Percentiles rank a stretch among this genome's conserved stretches.
phyloP scores from a whole-genome alignment of 768 basidiomycete species.

The Imleria badia region DNA sequence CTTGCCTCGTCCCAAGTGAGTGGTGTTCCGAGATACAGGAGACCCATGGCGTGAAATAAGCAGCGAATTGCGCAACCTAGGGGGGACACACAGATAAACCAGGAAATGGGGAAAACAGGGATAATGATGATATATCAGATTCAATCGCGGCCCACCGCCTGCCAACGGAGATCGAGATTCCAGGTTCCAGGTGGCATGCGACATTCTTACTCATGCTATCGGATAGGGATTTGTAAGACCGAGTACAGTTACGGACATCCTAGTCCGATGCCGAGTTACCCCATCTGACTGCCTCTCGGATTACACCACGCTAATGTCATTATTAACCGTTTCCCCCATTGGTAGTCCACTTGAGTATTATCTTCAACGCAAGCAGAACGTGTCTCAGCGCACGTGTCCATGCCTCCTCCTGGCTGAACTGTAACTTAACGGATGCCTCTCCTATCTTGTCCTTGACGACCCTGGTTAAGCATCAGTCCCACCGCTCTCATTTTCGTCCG shows the following conservation, averaged over 20 bases:
- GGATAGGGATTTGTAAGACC: slow-evolving; percentile 21
- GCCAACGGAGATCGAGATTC: too few species aligned
- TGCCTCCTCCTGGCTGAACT: slow-evolving; percentile 92
- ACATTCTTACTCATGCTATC: slow-evolving; percentile 17
- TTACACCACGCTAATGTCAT: slow-evolving; percentile 5
- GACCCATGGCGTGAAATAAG: slow-evolving; percentile 63
- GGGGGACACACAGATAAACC: background rate
- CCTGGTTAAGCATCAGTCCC: slow-evolving; percentile 38
- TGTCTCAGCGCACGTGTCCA: slow-evolving; percentile 95
- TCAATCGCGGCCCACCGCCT: background rate
- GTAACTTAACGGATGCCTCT: slow-evolving; percentile 89
- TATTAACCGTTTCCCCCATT: slow-evolving; percentile 65
- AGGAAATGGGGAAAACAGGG: too few species aligned
- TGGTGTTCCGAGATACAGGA: slow-evolving; percentile 90
- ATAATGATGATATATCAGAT: background rate
- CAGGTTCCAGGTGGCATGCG: background rate
- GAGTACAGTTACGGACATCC: background rate
- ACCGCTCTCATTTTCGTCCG: background rate
- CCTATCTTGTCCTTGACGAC: slow-evolving; percentile 94
- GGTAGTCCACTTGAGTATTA: slow-evolving; percentile 84
- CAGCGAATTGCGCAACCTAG: slow-evolving; percentile 13
- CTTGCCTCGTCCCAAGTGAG: slow-evolving; percentile 90
- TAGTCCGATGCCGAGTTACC: too few species aligned
- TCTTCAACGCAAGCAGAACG: slow-evolving; percentile 85
- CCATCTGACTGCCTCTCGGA: too few species aligned